Evolutionary conservation across 192 early-diverging fungal genomes (phyloP), one percentile per base, ranked within the genome.

Genomic region (Mortierella alpina): DNA sequence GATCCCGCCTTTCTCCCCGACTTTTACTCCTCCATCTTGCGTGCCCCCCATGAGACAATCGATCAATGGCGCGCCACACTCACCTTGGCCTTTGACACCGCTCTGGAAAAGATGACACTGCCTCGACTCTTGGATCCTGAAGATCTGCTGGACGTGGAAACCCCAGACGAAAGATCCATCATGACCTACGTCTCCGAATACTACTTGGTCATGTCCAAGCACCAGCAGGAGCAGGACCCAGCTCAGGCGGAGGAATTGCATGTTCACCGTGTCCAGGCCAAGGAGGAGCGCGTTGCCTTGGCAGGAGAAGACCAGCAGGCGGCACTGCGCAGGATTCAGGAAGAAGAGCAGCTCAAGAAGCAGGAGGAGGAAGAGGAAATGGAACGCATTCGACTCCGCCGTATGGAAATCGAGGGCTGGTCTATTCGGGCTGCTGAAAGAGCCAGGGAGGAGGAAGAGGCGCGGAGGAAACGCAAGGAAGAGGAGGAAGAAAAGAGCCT

Each of bases 181-280:
- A 86, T 88, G 85, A 86, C 86, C 61, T 88, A 88, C 55, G 83
- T 88, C 39, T 80, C 75, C 12, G 87, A 88, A 63, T 88, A 84
- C 47, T 86, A 88, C 48, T 80, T 86, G 18, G 73, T 82, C 64
- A 88, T 88, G 87, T 86, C 87, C 7, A 68, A 77, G 7, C 65
- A 71, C 49, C 82, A 86, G 44, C 63, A 59, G 15, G 56, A 82
- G 13, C 73, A 77, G 58, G 56, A 68, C 20, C 60, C 57, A 10
- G 63, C 58, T 22, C 0, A 56, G 1, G 54, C 61, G 17, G 75
- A 63, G 12, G 73, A 83, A 42, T 52, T 68, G 10, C 66, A 80
- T 2, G 53, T 62, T 7, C 42, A 20, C 2, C 78, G 83, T 22
- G 63, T 47, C 15, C 54, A 76, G 15, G 79, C 83, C 45, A 82